Evolutionary conservation across 306 rosid genomes (phyloP).

Genomic region (Cicer chorassanicum): DNA sequence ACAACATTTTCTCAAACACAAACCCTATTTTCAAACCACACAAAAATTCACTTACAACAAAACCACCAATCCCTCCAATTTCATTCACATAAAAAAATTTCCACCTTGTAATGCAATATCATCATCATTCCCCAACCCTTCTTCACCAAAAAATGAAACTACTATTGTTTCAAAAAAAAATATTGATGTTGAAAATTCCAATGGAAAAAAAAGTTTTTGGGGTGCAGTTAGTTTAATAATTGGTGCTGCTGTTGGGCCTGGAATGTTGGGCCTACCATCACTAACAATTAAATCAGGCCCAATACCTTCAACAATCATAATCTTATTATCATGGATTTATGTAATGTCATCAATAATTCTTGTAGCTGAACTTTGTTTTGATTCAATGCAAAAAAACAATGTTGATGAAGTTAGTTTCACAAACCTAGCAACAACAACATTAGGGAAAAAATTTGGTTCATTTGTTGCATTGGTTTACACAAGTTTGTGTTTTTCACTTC

Average conservation of each 20-base stretch:
- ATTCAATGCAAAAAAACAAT: slow-evolving; percentile 58
- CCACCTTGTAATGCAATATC: background rate
- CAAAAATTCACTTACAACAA: background rate
- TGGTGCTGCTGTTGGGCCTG: slow-evolving; percentile 64
- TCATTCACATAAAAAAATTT: background rate
- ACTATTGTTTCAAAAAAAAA: too few relatives aligned
- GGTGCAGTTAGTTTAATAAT: slow-evolving; percentile 65
- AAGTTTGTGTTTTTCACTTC: slow-evolving; percentile 53
- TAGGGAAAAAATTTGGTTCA: slow-evolving; percentile 53
- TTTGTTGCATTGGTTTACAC: slow-evolving; percentile 57
- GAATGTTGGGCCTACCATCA: slow-evolving; percentile 62
- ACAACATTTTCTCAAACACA: background rate
- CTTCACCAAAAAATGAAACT: background rate
- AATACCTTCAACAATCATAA: slow-evolving; percentile 61
- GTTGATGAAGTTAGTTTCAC: slow-evolving; percentile 67
- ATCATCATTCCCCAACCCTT: background rate
- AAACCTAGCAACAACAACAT: slow-evolving; percentile 53
- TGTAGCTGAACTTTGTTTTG: slow-evolving; percentile 64
- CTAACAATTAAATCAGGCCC: slow-evolving; percentile 58
- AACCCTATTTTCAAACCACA: background rate
- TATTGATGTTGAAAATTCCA: too few relatives aligned
- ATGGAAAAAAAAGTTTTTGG: slow-evolving; percentile 53
- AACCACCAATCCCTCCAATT: background rate
- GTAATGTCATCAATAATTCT: slow-evolving; percentile 63
- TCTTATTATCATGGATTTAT: slow-evolving; percentile 60